Base-by-base conservation (phyloP, 495 filamentous ascomycete genomes). In the Neurospora sp. region DNA sequence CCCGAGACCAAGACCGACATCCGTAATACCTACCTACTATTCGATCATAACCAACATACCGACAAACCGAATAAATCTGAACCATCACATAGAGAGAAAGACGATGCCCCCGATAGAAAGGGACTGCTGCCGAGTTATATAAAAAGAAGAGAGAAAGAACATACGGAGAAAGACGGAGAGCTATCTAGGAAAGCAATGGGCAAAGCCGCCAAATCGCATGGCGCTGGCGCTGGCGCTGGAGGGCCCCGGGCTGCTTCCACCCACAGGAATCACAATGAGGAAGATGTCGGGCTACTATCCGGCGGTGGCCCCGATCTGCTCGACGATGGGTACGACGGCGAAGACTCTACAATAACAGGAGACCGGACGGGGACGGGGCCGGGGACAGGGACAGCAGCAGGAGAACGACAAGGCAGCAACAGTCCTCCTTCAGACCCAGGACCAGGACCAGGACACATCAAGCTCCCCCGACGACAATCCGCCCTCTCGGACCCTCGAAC, bases 241-340 rank as follows among this genome's bases (percentile, higher is more conserved):
- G 41, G 42, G 44, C 9, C 44, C 66, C 46, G 42, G 37, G n/a
- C 46, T 12, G 46, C 69, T 38, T 66, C 35, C 66, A 70, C 12
- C 70, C 35, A 72, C 48, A 16, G n/a, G 39, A 27, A 39, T 68
- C 42, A 61, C 71, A 46, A 80, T 71, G 83, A 87, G 69, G 85
- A 88, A 74, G 80, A 81, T 59, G 76, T 81, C 66, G 82, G 84
- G 46, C 81, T 87, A 59, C 82, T 88, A 44, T 79, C 82, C 9
- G 74, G 78, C 46, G 78, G 70, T 27, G 76, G 73, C 48, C 53
- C 53, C 53, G 76, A 80, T 27, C 73, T 69, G 22, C 71, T 79
- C 3, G 72, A 71, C 22, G 76, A 74, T 20, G 74, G 74, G 31
- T 76, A 79, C 22, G 78, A 80, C 22, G 78, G 80, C 44, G 74